Evolutionary conservation across 805 yeast species (phyloP), one percentile per base, ranked within the genome.

Genomic region (Ogataea paradorogensis): DNA sequence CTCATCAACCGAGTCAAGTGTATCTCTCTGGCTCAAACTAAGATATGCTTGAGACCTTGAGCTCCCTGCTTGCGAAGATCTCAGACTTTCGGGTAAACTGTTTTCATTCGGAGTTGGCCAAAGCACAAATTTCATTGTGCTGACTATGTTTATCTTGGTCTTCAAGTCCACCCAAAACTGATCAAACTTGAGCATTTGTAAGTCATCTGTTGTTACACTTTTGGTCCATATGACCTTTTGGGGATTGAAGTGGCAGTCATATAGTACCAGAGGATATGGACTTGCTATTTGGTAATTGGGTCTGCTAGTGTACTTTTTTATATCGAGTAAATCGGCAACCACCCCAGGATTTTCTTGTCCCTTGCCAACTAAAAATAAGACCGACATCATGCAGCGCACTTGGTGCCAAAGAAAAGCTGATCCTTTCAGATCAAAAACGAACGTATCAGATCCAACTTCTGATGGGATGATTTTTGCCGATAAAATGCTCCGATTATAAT

Each of bases 321-420:
- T 64, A 52, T 91, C 74, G 30, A 90, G 59, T 43, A 93, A 64
- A 2, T 77, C 72, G 9, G 61, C 59, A 1, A 93, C 68, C 0
- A 88, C 61, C 1, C 61, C 53, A 0, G 88, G 82, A 0, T 58
- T 41, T 59, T 93, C 99, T 15, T 76, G 70, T 11, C 69, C 68
- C 60, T 89, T 95, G 0, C 96, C 99, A 7, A 89, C 80, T 16
- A 84, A 62, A 38, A 93, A 77, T 40, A 93, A 59, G 9, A 84
- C 69, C 0, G 95, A 96, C 67, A 89, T 77, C 93, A 93, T 93
- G 51, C 95, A 89, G 42, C 99, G 75, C 14, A 93, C 99, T 62
- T 93, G 99, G 59, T 93, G 98, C 98, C 98, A 93, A 40, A 93
- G 64, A 52, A 93, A 93, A 7, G 98, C 99, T 1, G 85, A 70